Percentiles rank a stretch among this genome's conserved stretches.
These are phyloP conservation scores for Mycothermus thermophilus DNA, from an alignment of 495 filamentous ascomycete species.

Conservation along the genomic window DNA sequence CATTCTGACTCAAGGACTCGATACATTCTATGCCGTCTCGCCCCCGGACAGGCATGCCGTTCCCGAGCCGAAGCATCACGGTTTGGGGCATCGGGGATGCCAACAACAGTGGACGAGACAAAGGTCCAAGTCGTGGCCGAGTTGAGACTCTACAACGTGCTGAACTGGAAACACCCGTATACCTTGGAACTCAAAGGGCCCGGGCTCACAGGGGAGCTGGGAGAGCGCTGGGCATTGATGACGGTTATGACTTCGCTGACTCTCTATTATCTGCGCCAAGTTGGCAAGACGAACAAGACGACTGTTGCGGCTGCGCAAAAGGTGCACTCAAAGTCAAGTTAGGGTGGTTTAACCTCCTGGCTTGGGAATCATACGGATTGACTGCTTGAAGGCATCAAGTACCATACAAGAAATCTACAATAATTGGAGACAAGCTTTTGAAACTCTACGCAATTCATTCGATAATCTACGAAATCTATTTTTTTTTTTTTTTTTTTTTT, in stretches of 20 bases:
- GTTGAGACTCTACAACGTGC: slow-evolving; percentile 1
- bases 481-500: too few relatives aligned
- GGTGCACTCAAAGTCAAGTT: slow-evolving; percentile 6
- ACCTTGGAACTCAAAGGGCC: slow-evolving; percentile 7
- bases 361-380: too few relatives aligned
- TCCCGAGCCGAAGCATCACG: too few relatives aligned
- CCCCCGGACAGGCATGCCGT: too few relatives aligned
- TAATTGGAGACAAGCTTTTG: too few relatives aligned
- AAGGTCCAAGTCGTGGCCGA: slow-evolving; percentile 3
- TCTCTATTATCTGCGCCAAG: slow-evolving; percentile 2
- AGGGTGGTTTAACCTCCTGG: too few relatives aligned
- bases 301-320: slow-evolving; percentile 1
- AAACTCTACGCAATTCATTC: too few relatives aligned
- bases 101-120: neutral
- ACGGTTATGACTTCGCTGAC: slow-evolving; percentile 5
- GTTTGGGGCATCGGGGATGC: too few relatives aligned
- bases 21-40: neutral
- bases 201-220: slow-evolving; percentile 4
- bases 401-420: too few relatives aligned
- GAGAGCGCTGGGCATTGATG: slow-evolving; percentile 10
- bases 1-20: neutral
- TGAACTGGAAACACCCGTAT: slow-evolving; percentile 3
- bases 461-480: too few relatives aligned
- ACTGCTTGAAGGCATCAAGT: too few relatives aligned
- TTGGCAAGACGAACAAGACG: slow-evolving; percentile 7